These are phyloP conservation scores for Puccinia polysora DNA, from an alignment of 1,284 basidiomycete species.

Conservation along the genomic window DNA sequence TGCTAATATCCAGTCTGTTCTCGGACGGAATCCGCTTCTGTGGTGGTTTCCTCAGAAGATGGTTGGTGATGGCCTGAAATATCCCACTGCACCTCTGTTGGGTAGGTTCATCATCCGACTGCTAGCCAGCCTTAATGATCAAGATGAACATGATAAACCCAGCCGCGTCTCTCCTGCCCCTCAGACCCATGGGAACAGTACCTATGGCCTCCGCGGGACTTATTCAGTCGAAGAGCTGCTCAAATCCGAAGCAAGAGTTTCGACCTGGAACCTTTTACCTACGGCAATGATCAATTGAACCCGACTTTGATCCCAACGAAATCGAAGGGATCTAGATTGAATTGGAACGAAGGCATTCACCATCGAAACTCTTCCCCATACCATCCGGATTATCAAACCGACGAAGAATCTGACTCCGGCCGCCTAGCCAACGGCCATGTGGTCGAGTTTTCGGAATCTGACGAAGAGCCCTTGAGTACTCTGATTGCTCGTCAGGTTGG, in stretches of 20 bases:
- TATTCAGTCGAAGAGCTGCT: conserved; percentile 25
- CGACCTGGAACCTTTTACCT: conserved; percentile 47
- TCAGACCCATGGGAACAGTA: conserved; percentile 48
- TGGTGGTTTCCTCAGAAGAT: conserved; percentile 48
- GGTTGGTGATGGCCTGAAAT: conserved; percentile 46
- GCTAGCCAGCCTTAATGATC: not conserved
- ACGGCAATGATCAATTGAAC: conserved; percentile 48
- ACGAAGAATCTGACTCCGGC: conserved; percentile 20
- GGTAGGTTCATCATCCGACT: conserved; percentile 27
- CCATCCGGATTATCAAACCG: conserved; percentile 37
- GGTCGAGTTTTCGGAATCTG: not conserved
- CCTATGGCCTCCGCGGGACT: conserved; percentile 49
- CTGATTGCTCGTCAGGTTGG: conserved; percentile 5
- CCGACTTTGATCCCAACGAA: conserved; percentile 43
- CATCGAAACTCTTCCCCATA: conserved; percentile 35
- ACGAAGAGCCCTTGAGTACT: conserved; percentile 16
- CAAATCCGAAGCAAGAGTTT: conserved; percentile 1
- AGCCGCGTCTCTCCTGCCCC: not conserved
- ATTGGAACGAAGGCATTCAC: not conserved
- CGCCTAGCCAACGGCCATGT: not conserved
- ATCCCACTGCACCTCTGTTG: conserved; percentile 38
- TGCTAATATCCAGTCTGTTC: conserved; percentile 46
- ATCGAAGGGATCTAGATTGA: not conserved
- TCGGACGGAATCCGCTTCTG: conserved; percentile 46
- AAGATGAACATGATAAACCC: not conserved